Conservation (phyloP, 352 stramenopile genomes). For the Achlya hypogyna region DNA sequence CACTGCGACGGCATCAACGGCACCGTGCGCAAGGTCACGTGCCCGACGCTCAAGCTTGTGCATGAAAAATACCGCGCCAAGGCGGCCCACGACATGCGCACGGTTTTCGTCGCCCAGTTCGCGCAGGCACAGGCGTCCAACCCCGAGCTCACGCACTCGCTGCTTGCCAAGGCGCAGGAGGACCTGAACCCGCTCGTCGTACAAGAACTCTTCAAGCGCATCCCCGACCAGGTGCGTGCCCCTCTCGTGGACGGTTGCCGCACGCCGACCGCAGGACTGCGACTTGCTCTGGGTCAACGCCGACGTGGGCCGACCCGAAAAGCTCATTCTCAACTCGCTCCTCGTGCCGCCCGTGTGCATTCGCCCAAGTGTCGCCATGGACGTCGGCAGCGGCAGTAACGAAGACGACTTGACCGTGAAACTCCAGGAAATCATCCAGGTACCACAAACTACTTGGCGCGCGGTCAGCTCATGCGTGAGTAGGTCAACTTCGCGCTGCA, state of each 20-base stretch:
- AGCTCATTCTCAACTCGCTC: conserved; percentile 95
- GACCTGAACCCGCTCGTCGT: conserved; percentile 88
- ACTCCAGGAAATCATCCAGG: conserved; percentile 98
- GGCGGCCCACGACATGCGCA: conserved; percentile 67
- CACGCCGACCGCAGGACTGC: conserved; percentile 61
- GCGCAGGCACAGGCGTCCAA: conserved; percentile 67
- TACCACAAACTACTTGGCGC: neutral
- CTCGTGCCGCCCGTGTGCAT: conserved; percentile 98
- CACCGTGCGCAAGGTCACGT: conserved; percentile 96
- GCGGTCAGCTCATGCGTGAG: neutral
- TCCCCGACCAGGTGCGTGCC: conserved; percentile 81
- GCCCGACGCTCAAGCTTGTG: conserved; percentile 96
- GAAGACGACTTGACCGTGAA: conserved; percentile 99
- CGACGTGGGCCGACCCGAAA: conserved; percentile 91
- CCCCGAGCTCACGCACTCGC: conserved; percentile 59
- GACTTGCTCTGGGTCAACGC: conserved; percentile 97
- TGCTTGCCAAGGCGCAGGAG: conserved; percentile 85
- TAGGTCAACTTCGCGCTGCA: conserved; percentile 94
- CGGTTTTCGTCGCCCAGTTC: conserved; percentile 81
- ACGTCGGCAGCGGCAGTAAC: conserved; percentile 92
- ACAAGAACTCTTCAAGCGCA: conserved; percentile 91
- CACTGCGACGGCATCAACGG: conserved; percentile 95
- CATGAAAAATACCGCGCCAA: conserved; percentile 96
- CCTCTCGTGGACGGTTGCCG: neutral
- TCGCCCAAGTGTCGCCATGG: conserved; percentile 97